Conservation (phyloP, 495 filamentous ascomycete genomes). For the Opeltia flavorubescens region DNA sequence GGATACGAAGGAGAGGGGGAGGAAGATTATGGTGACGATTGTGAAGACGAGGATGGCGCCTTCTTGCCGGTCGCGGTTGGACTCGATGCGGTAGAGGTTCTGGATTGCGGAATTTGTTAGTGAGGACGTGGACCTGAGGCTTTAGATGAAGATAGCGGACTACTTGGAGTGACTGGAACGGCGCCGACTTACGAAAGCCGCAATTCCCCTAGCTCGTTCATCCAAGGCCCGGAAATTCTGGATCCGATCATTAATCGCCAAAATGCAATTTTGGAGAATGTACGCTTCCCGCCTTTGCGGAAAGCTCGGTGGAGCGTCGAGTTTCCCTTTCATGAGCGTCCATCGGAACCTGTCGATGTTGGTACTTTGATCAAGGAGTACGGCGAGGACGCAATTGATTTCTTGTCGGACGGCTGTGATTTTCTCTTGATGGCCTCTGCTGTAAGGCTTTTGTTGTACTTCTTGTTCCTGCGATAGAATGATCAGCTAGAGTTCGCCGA, state of each 20-base stretch:
- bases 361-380: neutral
- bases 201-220: too few relatives aligned
- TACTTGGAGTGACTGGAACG: conserved; percentile 7
- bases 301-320: neutral
- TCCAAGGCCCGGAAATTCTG: too few relatives aligned
- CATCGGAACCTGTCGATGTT: too few relatives aligned
- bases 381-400: neutral
- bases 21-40: conserved; percentile 55
- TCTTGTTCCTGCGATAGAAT: neutral
- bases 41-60: conserved; percentile 56
- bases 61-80: neutral
- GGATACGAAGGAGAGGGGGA: conserved; percentile 50
- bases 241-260: too few relatives aligned
- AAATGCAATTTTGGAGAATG: too few relatives aligned
- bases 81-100: conserved; percentile 1
- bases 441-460: neutral
- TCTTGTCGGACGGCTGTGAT: conserved; percentile 14
- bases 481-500: conserved; percentile 6
- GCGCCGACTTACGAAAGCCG: too few relatives aligned
- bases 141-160: neutral
- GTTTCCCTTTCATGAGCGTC: neutral
- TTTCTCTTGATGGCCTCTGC: neutral
- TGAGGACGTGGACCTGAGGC: too few relatives aligned
- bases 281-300: too few relatives aligned
- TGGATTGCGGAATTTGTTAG: neutral